Conservation (phyloP, 2,329 filamentous ascomycete species). For the Fusarium siculi region DNA sequence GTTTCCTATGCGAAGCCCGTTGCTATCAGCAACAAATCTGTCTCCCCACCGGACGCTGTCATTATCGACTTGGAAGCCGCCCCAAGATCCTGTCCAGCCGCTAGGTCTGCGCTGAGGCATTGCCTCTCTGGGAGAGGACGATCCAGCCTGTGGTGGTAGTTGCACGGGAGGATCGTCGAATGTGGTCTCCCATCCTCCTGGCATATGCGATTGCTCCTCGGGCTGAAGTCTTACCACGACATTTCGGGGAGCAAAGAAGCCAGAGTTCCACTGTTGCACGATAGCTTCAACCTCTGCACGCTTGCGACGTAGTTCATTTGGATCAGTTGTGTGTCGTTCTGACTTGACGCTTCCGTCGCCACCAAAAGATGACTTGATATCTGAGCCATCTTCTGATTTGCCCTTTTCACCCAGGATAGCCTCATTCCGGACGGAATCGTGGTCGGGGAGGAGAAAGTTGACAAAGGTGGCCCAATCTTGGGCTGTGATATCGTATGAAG, state of each 20-base stretch:
- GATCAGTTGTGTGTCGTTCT: background rate
- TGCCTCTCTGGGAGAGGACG: constrained; percentile 21
- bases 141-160: constrained; percentile 11
- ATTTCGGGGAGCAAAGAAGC: constrained; percentile 64
- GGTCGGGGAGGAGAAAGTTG: constrained; percentile 65
- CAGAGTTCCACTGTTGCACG: constrained; percentile 65
- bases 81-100: constrained; percentile 32
- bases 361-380: constrained; percentile 39
- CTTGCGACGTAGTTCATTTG: constrained; percentile 40
- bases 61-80: constrained; percentile 55
- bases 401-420: constrained; percentile 62
- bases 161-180: constrained; percentile 34
- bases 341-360: constrained; percentile 16
- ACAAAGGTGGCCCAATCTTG: constrained; percentile 70
- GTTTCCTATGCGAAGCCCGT: constrained; percentile 59
- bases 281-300: constrained; percentile 52
- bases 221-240: constrained; percentile 54
- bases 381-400: constrained; percentile 51
- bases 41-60: constrained; percentile 57
- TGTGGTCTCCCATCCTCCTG: constrained; percentile 40
- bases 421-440: constrained; percentile 57
- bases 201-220: constrained; percentile 36
- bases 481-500: constrained; percentile 56
- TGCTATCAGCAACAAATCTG: constrained; percentile 56
- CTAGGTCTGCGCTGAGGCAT: constrained; percentile 17